These are phyloP conservation scores for Sporothrix brasiliensis DNA, from an alignment of 2,329 filamentous ascomycete genomes.

Conservation along the genomic window DNA sequence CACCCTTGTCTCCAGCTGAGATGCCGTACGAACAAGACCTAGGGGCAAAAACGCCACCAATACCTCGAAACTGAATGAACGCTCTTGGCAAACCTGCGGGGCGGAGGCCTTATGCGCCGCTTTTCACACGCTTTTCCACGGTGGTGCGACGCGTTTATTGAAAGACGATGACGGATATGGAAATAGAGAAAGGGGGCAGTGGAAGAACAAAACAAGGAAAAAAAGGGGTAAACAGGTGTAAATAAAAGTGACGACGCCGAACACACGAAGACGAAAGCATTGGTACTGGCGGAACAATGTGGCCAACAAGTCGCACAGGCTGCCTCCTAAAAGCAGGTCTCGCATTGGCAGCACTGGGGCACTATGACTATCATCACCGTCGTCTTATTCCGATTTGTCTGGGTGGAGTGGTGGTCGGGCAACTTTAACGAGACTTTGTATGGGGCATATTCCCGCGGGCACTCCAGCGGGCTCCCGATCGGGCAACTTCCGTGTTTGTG, in stretches of 20 bases:
- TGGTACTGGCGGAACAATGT: too few species aligned
- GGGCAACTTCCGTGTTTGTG: background rate
- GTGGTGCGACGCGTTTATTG: background rate
- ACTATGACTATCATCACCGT: background rate
- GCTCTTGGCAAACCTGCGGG: conserved; percentile 14
- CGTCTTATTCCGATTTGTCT: too few species aligned
- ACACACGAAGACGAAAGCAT: too few species aligned
- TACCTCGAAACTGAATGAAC: background rate
- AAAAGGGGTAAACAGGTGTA: too few species aligned
- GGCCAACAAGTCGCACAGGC: background rate
- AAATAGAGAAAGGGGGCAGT: background rate
- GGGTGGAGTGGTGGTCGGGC: too few species aligned
- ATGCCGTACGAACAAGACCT: background rate
- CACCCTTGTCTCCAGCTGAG: background rate
- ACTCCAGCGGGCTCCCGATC: background rate
- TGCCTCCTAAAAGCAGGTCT: conserved; percentile 16
- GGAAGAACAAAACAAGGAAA: background rate
- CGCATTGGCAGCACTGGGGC: too few species aligned
- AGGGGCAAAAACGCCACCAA: conserved; percentile 14
- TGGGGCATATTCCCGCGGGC: too few species aligned
- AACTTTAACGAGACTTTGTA: too few species aligned
- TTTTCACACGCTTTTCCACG: background rate
- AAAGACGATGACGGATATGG: background rate
- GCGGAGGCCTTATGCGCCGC: conserved; percentile 10
- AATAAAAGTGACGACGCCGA: background rate